Base-by-base conservation (phyloP, 2,329 filamentous ascomycete species). In the Aspergillus sojae region DNA sequence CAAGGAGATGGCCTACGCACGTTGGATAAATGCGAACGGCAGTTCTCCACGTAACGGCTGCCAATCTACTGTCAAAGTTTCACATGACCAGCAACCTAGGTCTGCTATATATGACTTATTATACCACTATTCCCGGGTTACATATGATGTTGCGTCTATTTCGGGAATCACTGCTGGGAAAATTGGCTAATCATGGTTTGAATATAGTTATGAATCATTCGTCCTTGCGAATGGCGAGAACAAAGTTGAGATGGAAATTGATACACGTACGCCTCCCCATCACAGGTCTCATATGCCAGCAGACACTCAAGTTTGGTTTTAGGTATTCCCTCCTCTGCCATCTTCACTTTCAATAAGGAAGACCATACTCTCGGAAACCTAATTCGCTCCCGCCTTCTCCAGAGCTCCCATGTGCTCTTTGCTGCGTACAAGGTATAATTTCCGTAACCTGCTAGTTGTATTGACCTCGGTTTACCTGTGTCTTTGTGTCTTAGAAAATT, bases 301-400 rank as follows among this genome's bases (percentile, higher is more conserved):
- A 14, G 12, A 28, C 34, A 21, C 43, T 63, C 56, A 61, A 23
- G 36, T 28, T 16, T 52, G 5, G 45, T 57, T 41, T 46, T 63
- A 95, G 93, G 93, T 74, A 93, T 96, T 76, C 92, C 94, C 26
- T 96, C 97, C 77, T 93, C 92, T n/a, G 91, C 93, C 11, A 91
- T 97, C 79, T 99, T 99, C 82, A 89, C 92, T 63, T 89, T 99
- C 80, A 92, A 93, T 80, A 98, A 97, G 79, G 95, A 99, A 79
- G 95, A 99, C 72, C 94, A 97, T 81, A 97, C 94, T 1, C 87
- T 99, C 30, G 95, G 90, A 71, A 97, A 99, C 78, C 85, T 99
- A 61, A 86, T 99, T 62, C 87, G 91, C 55, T 89, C 92, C 73
- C 92, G 94, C 72, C 90, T 99, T 62, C 89, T 95, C 81, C 89